Evolutionary conservation across 2,329 filamentous ascomycete species (phyloP).

Genomic region (Colletotrichum zoysiae): DNA sequence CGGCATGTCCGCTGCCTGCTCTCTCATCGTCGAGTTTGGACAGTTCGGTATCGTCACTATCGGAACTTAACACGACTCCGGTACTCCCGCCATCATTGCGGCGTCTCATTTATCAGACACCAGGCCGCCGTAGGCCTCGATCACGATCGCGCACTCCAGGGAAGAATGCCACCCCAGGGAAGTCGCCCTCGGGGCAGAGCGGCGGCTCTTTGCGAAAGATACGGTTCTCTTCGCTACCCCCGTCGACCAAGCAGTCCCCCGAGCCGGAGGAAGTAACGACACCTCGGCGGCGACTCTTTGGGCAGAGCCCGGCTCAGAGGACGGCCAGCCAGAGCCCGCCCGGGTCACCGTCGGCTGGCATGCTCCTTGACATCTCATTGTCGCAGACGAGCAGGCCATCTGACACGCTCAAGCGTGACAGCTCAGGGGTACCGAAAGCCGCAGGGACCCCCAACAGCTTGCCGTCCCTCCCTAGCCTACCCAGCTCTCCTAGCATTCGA

Average conservation of each 20-base stretch:
- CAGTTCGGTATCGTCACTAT: slow-evolving; percentile 30
- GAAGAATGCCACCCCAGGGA: neutral
- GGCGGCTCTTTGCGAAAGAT: slow-evolving; percentile 26
- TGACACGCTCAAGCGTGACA: slow-evolving; percentile 11
- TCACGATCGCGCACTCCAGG: neutral
- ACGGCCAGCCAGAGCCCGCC: slow-evolving; percentile 19
- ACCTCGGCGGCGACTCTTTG: slow-evolving; percentile 28
- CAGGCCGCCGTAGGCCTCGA: slow-evolving; percentile 4
- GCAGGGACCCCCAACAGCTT: slow-evolving; percentile 20
- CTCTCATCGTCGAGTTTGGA: slow-evolving; percentile 2
- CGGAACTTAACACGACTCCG: slow-evolving; percentile 18
- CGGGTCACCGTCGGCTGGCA: neutral
- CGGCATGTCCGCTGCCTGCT: slow-evolving; percentile 3
- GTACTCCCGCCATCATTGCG: neutral
- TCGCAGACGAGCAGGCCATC: neutral
- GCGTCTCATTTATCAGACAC: slow-evolving; percentile 9
- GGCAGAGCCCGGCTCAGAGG: slow-evolving; percentile 4
- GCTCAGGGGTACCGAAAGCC: neutral
- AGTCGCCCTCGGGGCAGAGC: slow-evolving; percentile 4
- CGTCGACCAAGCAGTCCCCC: slow-evolving; percentile 5
- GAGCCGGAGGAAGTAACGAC: slow-evolving; percentile 28
- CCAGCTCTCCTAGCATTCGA: slow-evolving; percentile 43
- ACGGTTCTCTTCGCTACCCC: slow-evolving; percentile 30
- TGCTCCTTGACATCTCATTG: neutral
- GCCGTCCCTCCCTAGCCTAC: slow-evolving; percentile 30